Conservation (phyloP, 768 basidiomycete genomes). For the Candolleomyces efflorescens region DNA sequence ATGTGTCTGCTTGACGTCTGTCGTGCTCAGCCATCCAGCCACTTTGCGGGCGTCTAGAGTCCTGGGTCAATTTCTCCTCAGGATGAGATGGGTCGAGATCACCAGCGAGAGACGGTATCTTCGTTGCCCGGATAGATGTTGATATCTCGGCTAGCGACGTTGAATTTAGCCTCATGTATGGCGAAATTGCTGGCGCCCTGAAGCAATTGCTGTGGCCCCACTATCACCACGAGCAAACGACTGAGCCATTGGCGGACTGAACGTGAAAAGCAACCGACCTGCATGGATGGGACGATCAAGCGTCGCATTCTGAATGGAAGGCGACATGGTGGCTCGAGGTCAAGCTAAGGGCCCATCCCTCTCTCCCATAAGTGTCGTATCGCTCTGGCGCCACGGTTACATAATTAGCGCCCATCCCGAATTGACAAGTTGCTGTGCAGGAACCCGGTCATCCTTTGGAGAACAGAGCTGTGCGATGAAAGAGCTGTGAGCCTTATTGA, state of each 20-base stretch:
- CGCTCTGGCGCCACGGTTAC: no score
- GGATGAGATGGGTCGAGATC: not conserved
- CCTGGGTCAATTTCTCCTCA: not conserved
- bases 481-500: no score
- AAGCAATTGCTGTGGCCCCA: not conserved
- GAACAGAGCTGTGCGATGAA: no score
- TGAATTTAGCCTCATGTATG: not conserved
- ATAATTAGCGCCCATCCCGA: no score
- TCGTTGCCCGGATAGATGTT: not conserved
- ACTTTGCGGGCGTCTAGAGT: not conserved
- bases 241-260: not conserved
- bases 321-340: not conserved
- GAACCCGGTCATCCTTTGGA: no score
- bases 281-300: not conserved
- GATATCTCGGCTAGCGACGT: not conserved
- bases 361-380: no score
- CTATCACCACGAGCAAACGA: not conserved
- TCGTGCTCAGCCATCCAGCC: not conserved
- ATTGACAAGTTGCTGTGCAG: no score
- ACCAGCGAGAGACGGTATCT: not conserved
- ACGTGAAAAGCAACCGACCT: not conserved
- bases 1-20: not conserved
- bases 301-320: not conserved
- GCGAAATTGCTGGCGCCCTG: not conserved
- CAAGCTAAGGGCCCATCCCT: no score